Evolutionary conservation across 352 stramenopile species (phyloP).

Genomic region (Phytophthora tentaculata): DNA sequence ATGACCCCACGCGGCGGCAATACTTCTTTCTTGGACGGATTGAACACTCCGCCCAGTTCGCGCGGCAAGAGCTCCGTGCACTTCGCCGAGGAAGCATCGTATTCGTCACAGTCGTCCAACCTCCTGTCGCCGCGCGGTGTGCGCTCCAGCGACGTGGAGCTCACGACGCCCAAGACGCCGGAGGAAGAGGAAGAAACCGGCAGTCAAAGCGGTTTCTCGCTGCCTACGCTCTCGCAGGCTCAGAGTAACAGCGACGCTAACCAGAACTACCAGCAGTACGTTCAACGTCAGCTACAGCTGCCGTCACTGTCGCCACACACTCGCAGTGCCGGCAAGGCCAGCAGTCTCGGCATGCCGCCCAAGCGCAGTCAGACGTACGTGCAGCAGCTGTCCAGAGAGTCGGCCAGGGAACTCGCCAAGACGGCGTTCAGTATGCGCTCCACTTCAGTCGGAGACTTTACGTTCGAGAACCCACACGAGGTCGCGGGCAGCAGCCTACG

Average conservation of each 20-base stretch:
- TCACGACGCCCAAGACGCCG: conserved; percentile 43
- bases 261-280: conserved; percentile 64
- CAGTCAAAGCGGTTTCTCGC: conserved; percentile 26
- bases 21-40: conserved; percentile 28
- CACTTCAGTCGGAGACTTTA: conserved; percentile 77
- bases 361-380: conserved; percentile 46
- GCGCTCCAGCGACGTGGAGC: conserved; percentile 22
- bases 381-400: conserved; percentile 55
- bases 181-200: conserved; percentile 12
- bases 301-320: conserved; percentile 50
- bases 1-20: conserved; percentile 29
- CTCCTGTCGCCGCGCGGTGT: conserved; percentile 26
- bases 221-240: conserved; percentile 31
- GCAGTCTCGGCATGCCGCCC: conserved; percentile 15
- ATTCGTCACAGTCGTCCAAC: conserved; percentile 37
- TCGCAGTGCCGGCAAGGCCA: conserved; percentile 32
- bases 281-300: conserved; percentile 71
- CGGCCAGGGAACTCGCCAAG: conserved; percentile 72
- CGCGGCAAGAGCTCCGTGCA: conserved; percentile 36
- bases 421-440: conserved; percentile 72
- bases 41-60: conserved; percentile 38
- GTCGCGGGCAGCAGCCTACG: conserved; percentile 53
- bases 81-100: conserved; percentile 32
- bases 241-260: conserved; percentile 14
- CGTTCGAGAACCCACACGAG: conserved; percentile 72